Evolutionary conservation across 23 red algal species (phyloP).

Genomic region (Pyropia haitanensis): DNA sequence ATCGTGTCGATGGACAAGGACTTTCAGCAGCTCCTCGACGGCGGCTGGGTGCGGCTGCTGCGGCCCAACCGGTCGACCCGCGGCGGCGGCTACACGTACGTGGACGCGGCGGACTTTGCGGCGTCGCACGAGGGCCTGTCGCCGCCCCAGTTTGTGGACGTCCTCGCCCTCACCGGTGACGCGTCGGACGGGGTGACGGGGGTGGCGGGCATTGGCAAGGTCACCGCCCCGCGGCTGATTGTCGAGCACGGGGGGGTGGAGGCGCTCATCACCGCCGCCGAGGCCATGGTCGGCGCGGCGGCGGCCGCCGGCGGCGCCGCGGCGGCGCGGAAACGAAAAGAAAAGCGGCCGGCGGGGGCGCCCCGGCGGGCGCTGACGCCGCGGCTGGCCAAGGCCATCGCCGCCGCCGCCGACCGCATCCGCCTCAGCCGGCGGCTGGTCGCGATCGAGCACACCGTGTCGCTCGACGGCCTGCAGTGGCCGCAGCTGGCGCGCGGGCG

Average conservation of each 20-base stretch:
- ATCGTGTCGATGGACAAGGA: constrained; percentile 64
- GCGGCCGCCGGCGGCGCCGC: neutral
- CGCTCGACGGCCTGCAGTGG: neutral
- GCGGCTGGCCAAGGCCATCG: neutral
- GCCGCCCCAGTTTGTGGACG: constrained; percentile 31
- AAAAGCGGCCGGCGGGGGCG: neutral
- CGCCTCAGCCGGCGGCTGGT: constrained; percentile 11
- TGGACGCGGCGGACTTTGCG: neutral
- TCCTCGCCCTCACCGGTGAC: constrained; percentile 50
- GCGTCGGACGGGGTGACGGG: constrained; percentile 25
- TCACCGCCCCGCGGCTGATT: constrained; percentile 33
- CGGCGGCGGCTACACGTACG: neutral
- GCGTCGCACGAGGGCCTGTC: neutral
- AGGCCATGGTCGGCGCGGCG: neutral
- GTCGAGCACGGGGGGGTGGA: constrained; percentile 14
- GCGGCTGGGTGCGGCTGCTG: constrained; percentile 4
- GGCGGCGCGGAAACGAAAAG: neutral
- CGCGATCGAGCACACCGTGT: constrained; percentile 6
- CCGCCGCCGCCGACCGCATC: neutral
- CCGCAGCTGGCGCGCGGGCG: too few relatives aligned
- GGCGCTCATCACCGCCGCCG: neutral
- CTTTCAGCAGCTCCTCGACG: constrained; percentile 46
- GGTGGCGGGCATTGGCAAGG: constrained; percentile 24
- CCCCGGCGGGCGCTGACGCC: neutral
- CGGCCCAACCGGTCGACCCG: neutral